Conservation (phyloP, 2,329 filamentous ascomycete species). For the Colletotrichum musae region DNA sequence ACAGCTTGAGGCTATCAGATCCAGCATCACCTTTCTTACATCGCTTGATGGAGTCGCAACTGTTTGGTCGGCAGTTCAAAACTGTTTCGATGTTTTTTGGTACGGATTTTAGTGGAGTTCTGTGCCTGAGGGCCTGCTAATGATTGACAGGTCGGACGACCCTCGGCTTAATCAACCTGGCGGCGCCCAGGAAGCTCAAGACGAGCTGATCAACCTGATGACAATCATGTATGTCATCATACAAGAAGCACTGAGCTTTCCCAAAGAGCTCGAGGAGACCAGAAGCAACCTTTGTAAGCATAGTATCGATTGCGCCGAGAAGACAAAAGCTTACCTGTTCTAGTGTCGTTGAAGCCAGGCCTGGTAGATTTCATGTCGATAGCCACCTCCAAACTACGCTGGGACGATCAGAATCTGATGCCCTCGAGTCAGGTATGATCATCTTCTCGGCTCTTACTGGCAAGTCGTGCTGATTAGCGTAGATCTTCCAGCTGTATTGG, state of each 20-base stretch:
- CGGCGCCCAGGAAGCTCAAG: constrained; percentile 66
- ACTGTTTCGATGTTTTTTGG: constrained; percentile 68
- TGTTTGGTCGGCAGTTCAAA: constrained; percentile 66
- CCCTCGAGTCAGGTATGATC: constrained; percentile 74
- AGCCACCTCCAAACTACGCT: constrained; percentile 77
- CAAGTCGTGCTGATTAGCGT: constrained; percentile 44
- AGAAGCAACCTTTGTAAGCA: constrained; percentile 66
- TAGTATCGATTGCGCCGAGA: not conserved
- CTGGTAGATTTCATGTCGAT: constrained; percentile 81
- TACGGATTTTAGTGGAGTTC: constrained; percentile 49
- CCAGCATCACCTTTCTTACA: constrained; percentile 65
- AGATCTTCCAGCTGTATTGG: constrained; percentile 89
- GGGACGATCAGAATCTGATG: constrained; percentile 76
- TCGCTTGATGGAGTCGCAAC: constrained; percentile 65
- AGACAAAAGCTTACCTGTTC: constrained; percentile 42
- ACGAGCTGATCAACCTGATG: constrained; percentile 74
- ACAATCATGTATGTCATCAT: constrained; percentile 74
- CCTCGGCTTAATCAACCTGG: constrained; percentile 54
- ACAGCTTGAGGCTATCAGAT: constrained; percentile 73
- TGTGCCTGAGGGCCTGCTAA: constrained; percentile 47
- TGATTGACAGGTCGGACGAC: constrained; percentile 61
- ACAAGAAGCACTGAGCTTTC: constrained; percentile 69
- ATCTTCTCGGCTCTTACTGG: constrained; percentile 37
- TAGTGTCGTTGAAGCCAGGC: constrained; percentile 74
- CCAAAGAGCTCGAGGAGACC: constrained; percentile 62